Evolutionary conservation across 371 early-diverging fungal genomes (phyloP), one percentile per base, ranked within the genome.

Genomic region (Apophysomyces elegans): DNA sequence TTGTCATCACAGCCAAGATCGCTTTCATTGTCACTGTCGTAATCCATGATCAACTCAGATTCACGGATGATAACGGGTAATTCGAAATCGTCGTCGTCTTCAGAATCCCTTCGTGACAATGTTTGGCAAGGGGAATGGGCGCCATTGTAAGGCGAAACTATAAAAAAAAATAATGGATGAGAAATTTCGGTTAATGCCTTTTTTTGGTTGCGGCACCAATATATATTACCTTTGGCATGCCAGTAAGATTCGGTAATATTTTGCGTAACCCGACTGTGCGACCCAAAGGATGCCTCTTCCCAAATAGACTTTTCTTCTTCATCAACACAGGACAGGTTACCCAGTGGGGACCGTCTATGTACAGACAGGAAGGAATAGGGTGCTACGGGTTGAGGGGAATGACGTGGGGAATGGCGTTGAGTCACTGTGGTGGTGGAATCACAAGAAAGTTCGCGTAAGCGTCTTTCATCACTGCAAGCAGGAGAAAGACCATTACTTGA

Each of bases 341-440:
- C 54, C 4, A 21, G 18, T 6, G 0, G 54, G 5, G 9, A 26
- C 9, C 54, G 54, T 50, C 8, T 21, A 26, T 62, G 63, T 50
- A 21, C 54, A 11, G 54, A 50, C 32, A 77, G 47, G 54, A 75
- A 78, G 1, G 75, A 73, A 37, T 66, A 71, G 5, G 78, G 78
- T 8, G 66, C 66, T 16, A 69, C 70, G 37, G 69, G 54, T 50
- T 50, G 54, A 50, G 54, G 54, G 9, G 54, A 50, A 8, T 59
- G 47, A 38, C 54, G 54, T 11, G 54, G 54, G 21, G 54, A 50
- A 56, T 35, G 39, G 62, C 45, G 32, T 61, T 63, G 66, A 18
- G 66, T 65, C n/a, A 78, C 63, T 8, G 78, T 78, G 5, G 66
- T 67, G 3, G 70, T 66, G 5, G 80, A 80, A 58, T 80, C 80